Percentiles rank a stretch among this genome's conserved stretches.
Evolutionary conservation across 345 rosid species (phyloP).

Genomic region (Carallia pectinifolia): DNA sequence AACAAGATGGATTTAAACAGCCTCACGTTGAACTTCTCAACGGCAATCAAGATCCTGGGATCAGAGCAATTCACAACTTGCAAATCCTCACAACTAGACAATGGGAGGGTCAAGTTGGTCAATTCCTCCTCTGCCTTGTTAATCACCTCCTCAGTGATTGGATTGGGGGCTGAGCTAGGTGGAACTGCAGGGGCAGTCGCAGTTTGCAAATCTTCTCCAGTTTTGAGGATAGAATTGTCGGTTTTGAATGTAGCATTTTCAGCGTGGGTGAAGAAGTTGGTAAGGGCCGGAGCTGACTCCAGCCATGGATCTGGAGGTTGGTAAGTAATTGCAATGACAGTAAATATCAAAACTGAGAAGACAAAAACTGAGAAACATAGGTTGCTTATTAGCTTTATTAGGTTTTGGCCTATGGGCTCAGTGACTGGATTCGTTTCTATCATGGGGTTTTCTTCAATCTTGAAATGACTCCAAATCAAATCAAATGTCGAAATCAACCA

Average conservation of each 20-base stretch:
- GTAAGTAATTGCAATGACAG: slow-evolving; percentile 79
- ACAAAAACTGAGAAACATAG: slow-evolving; percentile 91
- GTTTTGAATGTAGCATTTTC: slow-evolving; percentile 79
- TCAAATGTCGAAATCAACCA: slow-evolving; percentile 14
- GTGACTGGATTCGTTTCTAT: slow-evolving; percentile 64
- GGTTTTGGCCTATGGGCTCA: slow-evolving; percentile 74
- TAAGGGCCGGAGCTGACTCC: slow-evolving; percentile 78
- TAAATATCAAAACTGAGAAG: slow-evolving; percentile 70
- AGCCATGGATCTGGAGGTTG: slow-evolving; percentile 98
- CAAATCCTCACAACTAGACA: slow-evolving; percentile 25
- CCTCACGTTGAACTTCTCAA: slow-evolving; percentile 78
- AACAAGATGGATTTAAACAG: slow-evolving; percentile 69
- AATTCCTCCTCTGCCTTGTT: slow-evolving; percentile 17
- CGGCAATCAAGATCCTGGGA: slow-evolving; percentile 56
- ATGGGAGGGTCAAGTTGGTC: slow-evolving; percentile 14
- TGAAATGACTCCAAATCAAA: slow-evolving; percentile 3
- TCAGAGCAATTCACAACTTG: slow-evolving; percentile 75
- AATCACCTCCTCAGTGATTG: slow-evolving; percentile 28
- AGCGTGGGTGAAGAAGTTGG: slow-evolving; percentile 62
- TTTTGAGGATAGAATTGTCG: slow-evolving; percentile 63
- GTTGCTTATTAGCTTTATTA: slow-evolving; percentile 77
- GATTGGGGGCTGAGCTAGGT: slow-evolving; percentile 5
- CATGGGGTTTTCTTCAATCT: slow-evolving; percentile 34
- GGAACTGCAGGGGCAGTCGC: slow-evolving; percentile 14
- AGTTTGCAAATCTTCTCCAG: slow-evolving; percentile 70